These are phyloP conservation scores for Fraxinus baroniana DNA, from an alignment of 305 asterid genomes.

Conservation along the genomic window DNA sequence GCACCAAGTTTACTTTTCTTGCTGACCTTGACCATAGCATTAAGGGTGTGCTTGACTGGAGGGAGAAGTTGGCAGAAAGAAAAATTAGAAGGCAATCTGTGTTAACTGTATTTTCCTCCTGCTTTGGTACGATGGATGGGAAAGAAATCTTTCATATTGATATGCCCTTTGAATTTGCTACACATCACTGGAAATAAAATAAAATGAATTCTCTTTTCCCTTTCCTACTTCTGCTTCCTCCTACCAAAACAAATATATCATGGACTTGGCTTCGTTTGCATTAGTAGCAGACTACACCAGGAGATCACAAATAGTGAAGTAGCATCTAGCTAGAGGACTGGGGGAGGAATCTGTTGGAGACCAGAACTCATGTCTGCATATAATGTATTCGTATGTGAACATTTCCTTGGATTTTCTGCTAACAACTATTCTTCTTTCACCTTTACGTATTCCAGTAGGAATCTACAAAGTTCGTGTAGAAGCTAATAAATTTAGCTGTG, in stretches of 20 bases:
- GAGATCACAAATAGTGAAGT: not conserved
- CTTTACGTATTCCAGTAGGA: not conserved
- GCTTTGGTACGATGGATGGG: not conserved
- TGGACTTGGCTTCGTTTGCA: not conserved
- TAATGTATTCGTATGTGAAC: not conserved
- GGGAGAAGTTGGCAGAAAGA: not conserved
- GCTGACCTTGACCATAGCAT: not conserved
- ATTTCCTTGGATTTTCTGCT: not conserved
- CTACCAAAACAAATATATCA: not conserved
- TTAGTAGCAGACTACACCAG: not conserved
- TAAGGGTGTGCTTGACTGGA: not conserved
- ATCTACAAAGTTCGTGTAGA: not conserved
- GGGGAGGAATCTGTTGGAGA: not conserved
- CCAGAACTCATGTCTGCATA: not conserved
- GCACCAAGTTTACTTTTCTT: not conserved
- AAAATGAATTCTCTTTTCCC: not conserved
- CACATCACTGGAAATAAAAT: not conserved
- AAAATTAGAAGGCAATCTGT: not conserved
- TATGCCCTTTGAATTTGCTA: not conserved
- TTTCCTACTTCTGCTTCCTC: not conserved
- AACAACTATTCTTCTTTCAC: not conserved
- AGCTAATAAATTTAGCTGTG: not conserved
- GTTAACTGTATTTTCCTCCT: not conserved
- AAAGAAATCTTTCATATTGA: not conserved
- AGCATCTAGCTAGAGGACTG: not conserved